Evolutionary conservation across 129 eudicot genomes (phyloP).

Genomic region (Rutidosis leptorrhynchoides): DNA sequence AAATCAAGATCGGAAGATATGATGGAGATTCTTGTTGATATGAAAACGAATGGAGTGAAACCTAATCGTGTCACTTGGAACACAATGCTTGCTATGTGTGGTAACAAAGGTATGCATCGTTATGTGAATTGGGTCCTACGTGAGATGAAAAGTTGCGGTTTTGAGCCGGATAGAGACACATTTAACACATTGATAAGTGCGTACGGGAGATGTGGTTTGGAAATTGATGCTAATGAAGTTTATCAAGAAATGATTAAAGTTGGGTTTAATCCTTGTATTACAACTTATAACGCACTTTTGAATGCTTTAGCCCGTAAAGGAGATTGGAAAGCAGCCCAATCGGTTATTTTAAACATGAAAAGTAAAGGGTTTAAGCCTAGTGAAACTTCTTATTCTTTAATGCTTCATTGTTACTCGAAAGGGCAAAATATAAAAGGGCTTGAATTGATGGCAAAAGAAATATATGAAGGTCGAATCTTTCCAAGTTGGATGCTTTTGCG

Average conservation of each 20-base stretch:
- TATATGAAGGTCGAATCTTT: constrained; percentile 68
- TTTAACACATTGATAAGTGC: constrained; percentile 88
- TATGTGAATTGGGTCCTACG: constrained; percentile 69
- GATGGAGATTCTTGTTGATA: constrained; percentile 74
- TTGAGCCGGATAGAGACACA: constrained; percentile 93
- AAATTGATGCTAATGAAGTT: constrained; percentile 58
- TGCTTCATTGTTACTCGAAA: constrained; percentile 83
- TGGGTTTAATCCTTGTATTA: constrained; percentile 75
- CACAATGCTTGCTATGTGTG: constrained; percentile 86
- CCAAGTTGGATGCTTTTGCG: constrained; percentile 93
- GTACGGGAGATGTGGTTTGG: constrained; percentile 82
- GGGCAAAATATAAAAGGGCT: constrained; percentile 66
- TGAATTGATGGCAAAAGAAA: constrained; percentile 57
- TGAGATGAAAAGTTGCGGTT: constrained; percentile 93
- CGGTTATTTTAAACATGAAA: constrained; percentile 67
- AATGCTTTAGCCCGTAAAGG: constrained; percentile 86
- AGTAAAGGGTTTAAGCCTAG: constrained; percentile 84
- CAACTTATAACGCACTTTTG: constrained; percentile 84
- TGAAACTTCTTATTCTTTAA: constrained; percentile 73
- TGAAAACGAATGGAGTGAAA: constrained; percentile 66
- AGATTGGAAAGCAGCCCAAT: constrained; percentile 79
- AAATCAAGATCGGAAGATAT: constrained; percentile 69
- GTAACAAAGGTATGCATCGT: constrained; percentile 67
- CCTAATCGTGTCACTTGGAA: constrained; percentile 96
- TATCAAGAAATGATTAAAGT: constrained; percentile 72